Evolutionary conservation across 345 rosid species (phyloP).

Genomic region (Arabis hirsuta): DNA sequence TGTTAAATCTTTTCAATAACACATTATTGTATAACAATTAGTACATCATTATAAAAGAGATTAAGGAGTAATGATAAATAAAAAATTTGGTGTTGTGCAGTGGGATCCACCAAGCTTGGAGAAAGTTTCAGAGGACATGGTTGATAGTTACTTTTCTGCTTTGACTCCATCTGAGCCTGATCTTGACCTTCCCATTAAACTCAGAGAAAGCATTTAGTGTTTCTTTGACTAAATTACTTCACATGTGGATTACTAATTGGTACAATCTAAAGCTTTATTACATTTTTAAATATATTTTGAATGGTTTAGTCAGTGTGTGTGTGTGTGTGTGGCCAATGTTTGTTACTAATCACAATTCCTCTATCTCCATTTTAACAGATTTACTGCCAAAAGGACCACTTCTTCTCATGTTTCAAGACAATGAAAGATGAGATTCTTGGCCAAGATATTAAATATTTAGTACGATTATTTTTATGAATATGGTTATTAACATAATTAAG

Average conservation of each 20-base stretch:
- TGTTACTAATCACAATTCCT: background rate
- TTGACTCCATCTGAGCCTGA: slow-evolving; percentile 42
- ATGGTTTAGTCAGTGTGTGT: background rate
- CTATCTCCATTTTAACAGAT: slow-evolving; percentile 5
- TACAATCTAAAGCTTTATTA: background rate
- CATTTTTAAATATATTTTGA: background rate
- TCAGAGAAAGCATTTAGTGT: slow-evolving; percentile 48
- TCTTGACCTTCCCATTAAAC: slow-evolving; percentile 45
- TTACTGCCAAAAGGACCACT: slow-evolving; percentile 2
- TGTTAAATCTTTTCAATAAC: background rate
- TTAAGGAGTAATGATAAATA: background rate
- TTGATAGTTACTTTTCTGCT: slow-evolving; percentile 42
- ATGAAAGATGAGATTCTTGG: background rate
- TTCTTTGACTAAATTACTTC: slow-evolving; percentile 4
- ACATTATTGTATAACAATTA: background rate
- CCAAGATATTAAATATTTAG: background rate
- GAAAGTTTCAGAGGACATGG: slow-evolving; percentile 47
- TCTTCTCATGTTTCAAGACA: slow-evolving; percentile 1
- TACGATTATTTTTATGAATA: background rate
- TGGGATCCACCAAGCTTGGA: slow-evolving; percentile 50
- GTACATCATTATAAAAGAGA: background rate
- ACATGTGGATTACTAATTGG: background rate
- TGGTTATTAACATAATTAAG: background rate
- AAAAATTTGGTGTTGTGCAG: slow-evolving; percentile 28
- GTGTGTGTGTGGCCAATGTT: background rate